These are phyloP conservation scores for Glonium stellatum DNA, from an alignment of 495 filamentous ascomycete species.

Conservation along the genomic window DNA sequence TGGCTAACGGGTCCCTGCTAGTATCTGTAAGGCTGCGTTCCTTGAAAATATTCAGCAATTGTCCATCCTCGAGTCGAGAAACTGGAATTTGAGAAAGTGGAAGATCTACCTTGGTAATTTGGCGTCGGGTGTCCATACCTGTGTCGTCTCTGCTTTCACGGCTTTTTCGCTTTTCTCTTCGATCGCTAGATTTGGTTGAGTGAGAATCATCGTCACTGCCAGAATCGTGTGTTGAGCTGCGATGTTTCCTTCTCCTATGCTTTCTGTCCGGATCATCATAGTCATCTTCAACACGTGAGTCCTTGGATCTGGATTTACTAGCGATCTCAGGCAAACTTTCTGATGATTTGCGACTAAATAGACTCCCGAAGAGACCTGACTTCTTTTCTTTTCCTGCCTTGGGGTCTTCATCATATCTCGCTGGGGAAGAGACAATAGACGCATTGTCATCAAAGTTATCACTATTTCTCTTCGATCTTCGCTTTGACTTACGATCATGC, in stretches of 20 bases:
- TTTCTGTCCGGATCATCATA: constrained; percentile 27
- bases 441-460: constrained; percentile 29
- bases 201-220: constrained; percentile 29
- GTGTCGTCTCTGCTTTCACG: constrained; percentile 20
- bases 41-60: constrained; percentile 2
- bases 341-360: constrained; percentile 31
- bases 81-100: constrained; percentile 1
- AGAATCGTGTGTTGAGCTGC: constrained; percentile 24
- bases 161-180: constrained; percentile 25
- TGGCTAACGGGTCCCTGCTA: constrained; percentile 6
- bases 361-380: constrained; percentile 35
- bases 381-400: constrained; percentile 33
- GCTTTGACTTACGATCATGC: constrained; percentile 18
- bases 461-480: constrained; percentile 27
- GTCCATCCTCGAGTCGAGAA: neutral
- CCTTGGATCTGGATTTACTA: constrained; percentile 20
- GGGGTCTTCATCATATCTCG: constrained; percentile 28
- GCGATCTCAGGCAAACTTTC: constrained; percentile 23
- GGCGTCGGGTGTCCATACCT: constrained; percentile 19
- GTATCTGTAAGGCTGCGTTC: constrained; percentile 6
- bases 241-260: constrained; percentile 32
- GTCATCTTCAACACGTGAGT: constrained; percentile 7
- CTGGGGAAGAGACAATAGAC: constrained; percentile 30
- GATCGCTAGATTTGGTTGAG: constrained; percentile 14
- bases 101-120: constrained; percentile 16